Base-by-base conservation (phyloP, 352 stramenopile genomes). In the Globisporangium radiosum region DNA sequence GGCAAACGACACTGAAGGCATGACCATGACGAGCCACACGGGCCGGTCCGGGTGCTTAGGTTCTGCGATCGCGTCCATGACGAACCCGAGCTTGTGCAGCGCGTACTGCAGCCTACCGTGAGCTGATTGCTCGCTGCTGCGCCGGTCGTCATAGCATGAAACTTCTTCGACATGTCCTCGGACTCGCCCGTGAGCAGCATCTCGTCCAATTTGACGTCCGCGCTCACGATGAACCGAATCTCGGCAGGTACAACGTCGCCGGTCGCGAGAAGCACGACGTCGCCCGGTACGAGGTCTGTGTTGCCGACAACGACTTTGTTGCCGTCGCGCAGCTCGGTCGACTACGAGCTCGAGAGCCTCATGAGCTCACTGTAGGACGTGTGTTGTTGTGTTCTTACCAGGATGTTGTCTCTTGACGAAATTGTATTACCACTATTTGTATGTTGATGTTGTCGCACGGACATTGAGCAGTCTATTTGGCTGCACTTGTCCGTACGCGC, bases 231-330 rank as follows among this genome's bases (percentile, higher is more conserved):
- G 10, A 98, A 70, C 7, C 92, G 72, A 11, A 96, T 85, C 64
- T 99, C 95, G 0, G 89, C 80, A 0, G 92, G 90, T n/a, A 98
- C 88, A 52, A 97, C 90, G 60, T 98, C 95, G n/a, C 95, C 95
- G 11, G 90, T 96, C 44, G 82, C 77, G 7, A 98, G 82, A 42
- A 92, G 72, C n/a, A 98, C 83, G 38, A 96, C 64, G 59, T 93
- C 84, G 11, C 91, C 94, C 0, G 79, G 81, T 3, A 94, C 82
- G 5, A 94, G 66, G 4, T 70, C 54, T 40, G 85, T 81, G 58
- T 74, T 90, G 52, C 91, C 79, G 1, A 91, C 60, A 19, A 88
- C 72, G 40, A 81, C 62, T 44, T 88, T 72, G 56, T 67, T 67
- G n/a, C 69, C 68, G 45, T 90, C 80, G 56, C 82, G 82, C 3